Evolutionary conservation across 805 yeast species (phyloP).

Genomic region (Soucietia sequanensis): DNA sequence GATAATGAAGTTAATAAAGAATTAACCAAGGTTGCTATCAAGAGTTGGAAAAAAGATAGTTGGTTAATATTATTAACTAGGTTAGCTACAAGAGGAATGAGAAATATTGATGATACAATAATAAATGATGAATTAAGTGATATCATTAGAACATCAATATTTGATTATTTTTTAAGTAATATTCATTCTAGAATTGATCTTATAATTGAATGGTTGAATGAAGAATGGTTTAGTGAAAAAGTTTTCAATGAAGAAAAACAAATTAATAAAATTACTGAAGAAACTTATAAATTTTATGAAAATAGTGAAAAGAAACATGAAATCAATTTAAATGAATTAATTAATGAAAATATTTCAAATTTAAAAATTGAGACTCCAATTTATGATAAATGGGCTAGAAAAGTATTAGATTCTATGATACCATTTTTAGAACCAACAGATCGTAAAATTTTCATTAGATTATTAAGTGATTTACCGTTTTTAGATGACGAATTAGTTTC

Average conservation of each 20-base stretch:
- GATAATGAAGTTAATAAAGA: conserved; percentile 37
- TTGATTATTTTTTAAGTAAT: conserved; percentile 69
- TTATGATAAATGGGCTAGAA: conserved; percentile 69
- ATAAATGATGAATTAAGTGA: conserved; percentile 46
- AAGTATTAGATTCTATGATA: conserved; percentile 71
- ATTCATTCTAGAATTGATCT: conserved; percentile 70
- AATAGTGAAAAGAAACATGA: conserved; percentile 3
- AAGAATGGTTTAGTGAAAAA: conserved; percentile 81
- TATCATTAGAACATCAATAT: conserved; percentile 65
- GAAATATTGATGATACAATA: conserved; percentile 15
- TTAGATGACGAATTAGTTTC: conserved; percentile 60
- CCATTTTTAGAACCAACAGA: conserved; percentile 84
- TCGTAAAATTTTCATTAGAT: conserved; percentile 73
- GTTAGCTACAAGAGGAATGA: conserved; percentile 79
- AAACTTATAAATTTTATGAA: conserved; percentile 17
- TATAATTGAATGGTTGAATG: conserved; percentile 89
- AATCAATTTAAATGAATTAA: conserved; percentile 4
- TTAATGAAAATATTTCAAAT: conserved; percentile 12
- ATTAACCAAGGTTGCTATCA: conserved; percentile 57
- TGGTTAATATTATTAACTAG: conserved; percentile 78
- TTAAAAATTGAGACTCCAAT: conserved; percentile 37
- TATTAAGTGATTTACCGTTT: conserved; percentile 84
- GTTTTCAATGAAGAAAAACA: conserved; percentile 35
- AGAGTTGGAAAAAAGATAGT: conserved; percentile 57
- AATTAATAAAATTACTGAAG: conserved; percentile 18